Evolutionary conservation across 345 rosid genomes (phyloP).

Genomic region (Bruguiera gymnorhiza): DNA sequence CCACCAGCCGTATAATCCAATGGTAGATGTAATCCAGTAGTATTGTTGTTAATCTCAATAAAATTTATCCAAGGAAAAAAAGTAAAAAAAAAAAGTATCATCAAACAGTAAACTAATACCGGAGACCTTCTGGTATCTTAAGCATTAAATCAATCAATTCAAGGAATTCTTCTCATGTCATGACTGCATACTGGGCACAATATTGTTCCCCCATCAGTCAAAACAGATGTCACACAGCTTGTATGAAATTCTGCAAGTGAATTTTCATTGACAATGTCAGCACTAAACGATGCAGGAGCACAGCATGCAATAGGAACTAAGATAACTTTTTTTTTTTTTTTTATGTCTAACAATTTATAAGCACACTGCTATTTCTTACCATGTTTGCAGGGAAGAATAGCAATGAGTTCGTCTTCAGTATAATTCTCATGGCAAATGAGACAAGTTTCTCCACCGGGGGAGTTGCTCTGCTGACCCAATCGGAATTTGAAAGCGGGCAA

Average conservation of each 20-base stretch:
- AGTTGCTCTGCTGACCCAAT: slow-evolving; percentile 26
- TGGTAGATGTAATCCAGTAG: too few species aligned
- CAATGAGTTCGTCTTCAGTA: slow-evolving; percentile 54
- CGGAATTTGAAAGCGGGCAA: slow-evolving; percentile 50
- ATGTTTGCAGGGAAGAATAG: slow-evolving; percentile 72
- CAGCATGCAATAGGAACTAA: not conserved
- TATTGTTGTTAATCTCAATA: too few species aligned
- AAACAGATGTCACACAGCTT: slow-evolving; percentile 63
- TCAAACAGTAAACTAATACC: not conserved
- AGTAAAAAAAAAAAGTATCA: not conserved
- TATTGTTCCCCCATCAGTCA: slow-evolving; percentile 60
- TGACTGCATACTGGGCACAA: slow-evolving; percentile 79
- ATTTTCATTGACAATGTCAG: not conserved
- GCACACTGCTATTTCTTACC: slow-evolving; percentile 33
- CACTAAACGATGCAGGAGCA: not conserved
- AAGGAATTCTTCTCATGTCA: slow-evolving; percentile 50
- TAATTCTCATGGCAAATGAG: slow-evolving; percentile 79
- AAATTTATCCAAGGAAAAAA: too few species aligned
- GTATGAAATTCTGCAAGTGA: slow-evolving; percentile 64
- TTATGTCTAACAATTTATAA: not conserved
- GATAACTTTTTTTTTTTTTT: not conserved
- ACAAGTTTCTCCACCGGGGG: slow-evolving; percentile 50
- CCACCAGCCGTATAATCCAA: too few species aligned
- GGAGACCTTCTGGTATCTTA: slow-evolving; percentile 23
- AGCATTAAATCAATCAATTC: not conserved